Evolutionary conservation across 192 early-diverging fungal species (phyloP).

Genomic region (Obelidium mucronatum): DNA sequence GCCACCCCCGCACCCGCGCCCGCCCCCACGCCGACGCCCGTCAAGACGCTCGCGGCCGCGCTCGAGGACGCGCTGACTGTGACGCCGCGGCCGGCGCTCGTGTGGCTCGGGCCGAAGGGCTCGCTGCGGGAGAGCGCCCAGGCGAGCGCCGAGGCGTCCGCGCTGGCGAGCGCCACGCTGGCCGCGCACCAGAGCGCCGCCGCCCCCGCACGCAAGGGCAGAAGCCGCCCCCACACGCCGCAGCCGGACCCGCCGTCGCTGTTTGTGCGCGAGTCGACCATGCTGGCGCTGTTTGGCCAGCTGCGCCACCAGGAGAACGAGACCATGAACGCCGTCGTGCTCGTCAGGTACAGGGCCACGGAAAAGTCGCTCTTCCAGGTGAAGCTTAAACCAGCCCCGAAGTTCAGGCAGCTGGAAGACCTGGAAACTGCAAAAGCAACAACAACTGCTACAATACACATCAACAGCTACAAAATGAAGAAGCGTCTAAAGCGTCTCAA

Average conservation of each 20-base stretch:
- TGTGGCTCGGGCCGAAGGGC: constrained; percentile 14
- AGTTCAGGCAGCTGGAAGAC: not conserved
- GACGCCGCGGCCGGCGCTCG: not conserved
- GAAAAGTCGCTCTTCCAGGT: not conserved
- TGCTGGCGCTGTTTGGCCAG: too few relatives aligned
- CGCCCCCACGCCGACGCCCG: too few relatives aligned
- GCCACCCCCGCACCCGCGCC: too few relatives aligned
- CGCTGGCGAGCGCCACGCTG: constrained; percentile 6
- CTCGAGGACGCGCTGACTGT: not conserved
- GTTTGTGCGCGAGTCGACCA: not conserved
- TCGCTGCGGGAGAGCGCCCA: not conserved
- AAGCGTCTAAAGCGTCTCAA: not conserved
- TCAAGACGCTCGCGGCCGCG: too few relatives aligned
- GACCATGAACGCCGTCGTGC: too few relatives aligned
- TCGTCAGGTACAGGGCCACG: not conserved
- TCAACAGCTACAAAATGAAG: not conserved
- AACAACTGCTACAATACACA: not conserved
- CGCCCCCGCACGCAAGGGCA: not conserved
- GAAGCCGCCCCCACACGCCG: too few relatives aligned
- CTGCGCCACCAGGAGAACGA: too few relatives aligned
- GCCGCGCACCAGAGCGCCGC: not conserved
- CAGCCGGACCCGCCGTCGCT: not conserved
- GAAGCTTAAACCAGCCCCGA: not conserved
- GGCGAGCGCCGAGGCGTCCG: constrained; percentile 10
- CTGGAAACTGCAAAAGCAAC: too few relatives aligned